Conservation (phyloP, 2,329 filamentous ascomycete genomes). For the Plenodomus biglobosus region DNA sequence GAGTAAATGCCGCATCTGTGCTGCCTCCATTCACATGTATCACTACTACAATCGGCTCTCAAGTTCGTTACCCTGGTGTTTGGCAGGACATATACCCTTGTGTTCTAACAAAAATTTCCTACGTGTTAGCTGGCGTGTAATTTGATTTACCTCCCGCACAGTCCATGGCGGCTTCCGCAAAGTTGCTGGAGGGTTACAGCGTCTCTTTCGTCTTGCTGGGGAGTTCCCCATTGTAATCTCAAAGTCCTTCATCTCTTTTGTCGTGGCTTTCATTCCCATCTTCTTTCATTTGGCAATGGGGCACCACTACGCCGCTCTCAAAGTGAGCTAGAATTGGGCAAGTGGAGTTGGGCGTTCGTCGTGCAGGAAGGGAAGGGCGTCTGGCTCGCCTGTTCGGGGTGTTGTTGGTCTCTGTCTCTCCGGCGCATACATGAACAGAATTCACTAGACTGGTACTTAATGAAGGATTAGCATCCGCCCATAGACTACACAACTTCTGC, state of each 20-base stretch:
- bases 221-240: conserved; percentile 26
- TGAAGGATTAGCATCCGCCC: conserved; percentile 44
- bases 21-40: conserved; percentile 22
- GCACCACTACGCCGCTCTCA: conserved; percentile 12
- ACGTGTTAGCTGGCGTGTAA: conserved; percentile 32
- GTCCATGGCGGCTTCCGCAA: conserved; percentile 32
- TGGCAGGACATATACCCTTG: conserved; percentile 46
- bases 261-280: conserved; percentile 27
- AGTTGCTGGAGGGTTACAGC: conserved; percentile 16
- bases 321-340: conserved; percentile 18
- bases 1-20: background rate
- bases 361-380: conserved; percentile 39
- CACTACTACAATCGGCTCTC: conserved; percentile 32
- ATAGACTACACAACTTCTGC: conserved; percentile 41
- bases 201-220: conserved; percentile 11
- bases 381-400: conserved; percentile 22
- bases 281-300: conserved; percentile 16
- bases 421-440: conserved; percentile 25
- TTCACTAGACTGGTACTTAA: conserved; percentile 46
- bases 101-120: conserved; percentile 42
- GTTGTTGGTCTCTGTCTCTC: conserved; percentile 26
- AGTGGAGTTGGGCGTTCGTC: conserved; percentile 39
- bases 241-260: conserved; percentile 27
- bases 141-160: conserved; percentile 24
- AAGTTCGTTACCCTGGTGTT: conserved; percentile 42